Percentiles rank a stretch among this genome's conserved stretches.
These are phyloP conservation scores for Penicillium freii DNA, from an alignment of 2,329 filamentous ascomycete genomes.

Conservation along the genomic window DNA sequence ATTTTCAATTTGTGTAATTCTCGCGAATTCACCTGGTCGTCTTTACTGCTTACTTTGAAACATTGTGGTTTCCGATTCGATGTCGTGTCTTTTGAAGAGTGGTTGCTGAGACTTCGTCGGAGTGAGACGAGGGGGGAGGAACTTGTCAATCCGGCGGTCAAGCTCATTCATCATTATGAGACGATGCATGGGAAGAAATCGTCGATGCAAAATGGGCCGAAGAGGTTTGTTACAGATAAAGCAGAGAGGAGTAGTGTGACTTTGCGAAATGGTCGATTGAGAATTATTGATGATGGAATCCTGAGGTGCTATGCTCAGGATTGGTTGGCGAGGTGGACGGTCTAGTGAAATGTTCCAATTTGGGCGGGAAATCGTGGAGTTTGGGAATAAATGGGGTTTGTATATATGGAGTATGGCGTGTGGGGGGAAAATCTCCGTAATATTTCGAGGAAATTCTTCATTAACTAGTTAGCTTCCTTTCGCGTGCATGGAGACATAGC, in stretches of 20 bases:
- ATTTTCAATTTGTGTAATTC: slow-evolving; percentile 35
- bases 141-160: slow-evolving; percentile 33
- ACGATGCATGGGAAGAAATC: slow-evolving; percentile 23
- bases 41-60: slow-evolving; percentile 31
- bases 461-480: slow-evolving; percentile 1
- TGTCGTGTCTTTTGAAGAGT: slow-evolving; percentile 33
- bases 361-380: no score
- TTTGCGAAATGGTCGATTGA: slow-evolving; percentile 26
- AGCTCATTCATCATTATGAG: slow-evolving; percentile 33
- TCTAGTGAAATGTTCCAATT: background rate
- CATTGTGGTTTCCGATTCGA: slow-evolving; percentile 37
- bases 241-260: slow-evolving; percentile 32
- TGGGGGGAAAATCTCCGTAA: no score
- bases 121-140: slow-evolving; percentile 32
- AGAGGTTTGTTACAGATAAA: slow-evolving; percentile 28
- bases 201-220: background rate
- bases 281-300: slow-evolving; percentile 35
- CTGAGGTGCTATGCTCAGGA: slow-evolving; percentile 30
- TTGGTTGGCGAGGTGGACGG: slow-evolving; percentile 31
- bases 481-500: background rate
- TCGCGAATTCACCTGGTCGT: slow-evolving; percentile 35
- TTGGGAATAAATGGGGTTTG: background rate
- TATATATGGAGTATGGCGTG: background rate
- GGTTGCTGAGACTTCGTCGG: slow-evolving; percentile 33
- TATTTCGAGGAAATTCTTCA: background rate